Evolutionary conservation across 345 rosid genomes (phyloP).

Genomic region (Acer campestre): DNA sequence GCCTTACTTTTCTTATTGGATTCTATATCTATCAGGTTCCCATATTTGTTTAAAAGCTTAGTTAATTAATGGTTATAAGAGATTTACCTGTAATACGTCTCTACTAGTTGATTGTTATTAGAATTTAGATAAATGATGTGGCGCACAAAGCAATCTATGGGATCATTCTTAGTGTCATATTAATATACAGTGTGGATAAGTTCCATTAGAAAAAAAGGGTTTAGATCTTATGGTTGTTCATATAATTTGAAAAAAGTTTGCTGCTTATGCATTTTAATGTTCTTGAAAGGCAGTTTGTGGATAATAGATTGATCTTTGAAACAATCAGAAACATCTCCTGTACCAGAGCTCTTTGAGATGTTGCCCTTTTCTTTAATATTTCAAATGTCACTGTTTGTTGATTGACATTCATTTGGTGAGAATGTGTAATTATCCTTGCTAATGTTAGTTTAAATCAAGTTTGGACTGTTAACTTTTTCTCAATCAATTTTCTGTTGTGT

Average conservation of each 20-base stretch:
- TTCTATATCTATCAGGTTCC: not conserved
- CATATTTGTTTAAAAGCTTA: not conserved
- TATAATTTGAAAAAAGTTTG: not conserved
- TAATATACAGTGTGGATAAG: not conserved
- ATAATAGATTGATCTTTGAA: not conserved
- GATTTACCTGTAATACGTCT: not conserved
- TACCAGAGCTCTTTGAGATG: not conserved
- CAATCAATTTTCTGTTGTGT: slow-evolving; percentile 17
- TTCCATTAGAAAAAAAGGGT: not conserved
- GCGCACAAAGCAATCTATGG: not conserved
- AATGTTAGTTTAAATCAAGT: slow-evolving; percentile 9
- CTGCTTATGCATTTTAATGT: not conserved
- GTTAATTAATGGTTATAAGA: slow-evolving; percentile 1
- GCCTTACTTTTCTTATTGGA: not conserved
- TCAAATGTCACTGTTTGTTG: not conserved
- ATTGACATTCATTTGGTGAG: not conserved
- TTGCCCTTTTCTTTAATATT: not conserved
- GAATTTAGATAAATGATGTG: not conserved
- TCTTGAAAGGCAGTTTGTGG: not conserved
- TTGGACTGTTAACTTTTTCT: slow-evolving; percentile 11
- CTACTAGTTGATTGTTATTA: not conserved
- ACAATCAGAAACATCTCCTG: not conserved
- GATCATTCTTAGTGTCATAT: not conserved
- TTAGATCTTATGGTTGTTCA: not conserved
- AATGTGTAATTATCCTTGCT: not conserved